A percentile compares a stretch with the other conserved stretches of the same genome.
These are phyloP conservation scores for Neurospora hispaniola DNA, from an alignment of 495 filamentous ascomycete genomes.

Conservation along the genomic window DNA sequence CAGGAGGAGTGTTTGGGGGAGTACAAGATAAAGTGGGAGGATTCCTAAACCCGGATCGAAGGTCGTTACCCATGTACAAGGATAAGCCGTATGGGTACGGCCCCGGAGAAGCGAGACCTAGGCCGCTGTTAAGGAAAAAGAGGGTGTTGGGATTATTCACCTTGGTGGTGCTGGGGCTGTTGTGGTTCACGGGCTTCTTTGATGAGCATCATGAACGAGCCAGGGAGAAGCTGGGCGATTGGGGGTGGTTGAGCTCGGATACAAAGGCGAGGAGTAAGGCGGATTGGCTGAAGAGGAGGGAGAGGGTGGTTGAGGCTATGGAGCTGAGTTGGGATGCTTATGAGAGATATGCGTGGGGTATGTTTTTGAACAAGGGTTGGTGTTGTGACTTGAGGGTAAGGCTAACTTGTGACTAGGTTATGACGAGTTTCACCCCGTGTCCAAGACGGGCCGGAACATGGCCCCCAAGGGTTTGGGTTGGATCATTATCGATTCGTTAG, in stretches of 20 bases:
- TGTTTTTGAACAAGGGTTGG: slow-evolving; percentile 14
- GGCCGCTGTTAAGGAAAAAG: slow-evolving; percentile 42
- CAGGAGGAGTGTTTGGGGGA: slow-evolving; percentile 29
- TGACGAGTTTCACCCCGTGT: slow-evolving; percentile 75
- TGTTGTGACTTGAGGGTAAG: not conserved
- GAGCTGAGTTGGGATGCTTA: slow-evolving; percentile 86
- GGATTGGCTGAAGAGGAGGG: slow-evolving; percentile 67
- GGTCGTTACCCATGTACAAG: slow-evolving; percentile 89
- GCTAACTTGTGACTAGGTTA: slow-evolving; percentile 43
- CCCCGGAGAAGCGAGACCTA: slow-evolving; percentile 30
- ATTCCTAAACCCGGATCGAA: slow-evolving; percentile 40
- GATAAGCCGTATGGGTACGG: slow-evolving; percentile 81
- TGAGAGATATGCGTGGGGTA: slow-evolving; percentile 90
- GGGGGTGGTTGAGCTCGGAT: slow-evolving; percentile 31
- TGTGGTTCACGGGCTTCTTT: slow-evolving; percentile 53
- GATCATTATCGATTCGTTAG: slow-evolving; percentile 95
- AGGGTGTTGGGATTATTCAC: slow-evolving; percentile 38
- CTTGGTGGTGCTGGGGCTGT: slow-evolving; percentile 38
- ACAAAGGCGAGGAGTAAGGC: slow-evolving; percentile 26
- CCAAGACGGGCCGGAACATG: slow-evolving; percentile 76
- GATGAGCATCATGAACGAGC: slow-evolving; percentile 21
- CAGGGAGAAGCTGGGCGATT: slow-evolving; percentile 21
- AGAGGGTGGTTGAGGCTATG: slow-evolving; percentile 85
- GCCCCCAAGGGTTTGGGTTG: slow-evolving; percentile 76
- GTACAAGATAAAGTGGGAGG: slow-evolving; percentile 33